Base-by-base conservation (phyloP, 441 rosid species). In the Arabidopsis lyrata region DNA sequence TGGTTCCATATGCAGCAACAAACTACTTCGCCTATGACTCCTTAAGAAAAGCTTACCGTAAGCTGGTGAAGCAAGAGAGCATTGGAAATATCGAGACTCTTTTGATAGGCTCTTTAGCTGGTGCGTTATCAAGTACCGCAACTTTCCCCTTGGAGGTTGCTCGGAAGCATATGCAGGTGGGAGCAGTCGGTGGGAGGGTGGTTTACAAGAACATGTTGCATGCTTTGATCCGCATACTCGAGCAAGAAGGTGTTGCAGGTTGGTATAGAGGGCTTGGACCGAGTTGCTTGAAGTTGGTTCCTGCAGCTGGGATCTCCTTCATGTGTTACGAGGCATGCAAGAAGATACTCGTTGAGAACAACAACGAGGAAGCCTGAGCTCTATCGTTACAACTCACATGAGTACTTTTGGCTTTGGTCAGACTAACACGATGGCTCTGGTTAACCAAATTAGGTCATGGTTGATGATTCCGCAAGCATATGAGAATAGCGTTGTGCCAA, bases 141-240 rank as follows among this genome's bases (percentile, higher is more conserved):
- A 95, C 97, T 31, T 95, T 92, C 84, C 97, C 99, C 0, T 90
- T 95, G 10, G 99, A 95, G 77, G 99, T 92, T n/a, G 97, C 97
- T 18, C 88, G 99, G 22, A 95, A 95, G 83, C 99, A 90, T 57
- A 95, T 95, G 97, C 99, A 95, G 79, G 99, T 92, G 0, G 97
- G 98, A 57, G 96, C 97, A n/a, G 80, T 95, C 48, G 83, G 89
- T 11, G 97, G 97, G 36, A 85, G 97, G 66, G 88, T 82, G 75
- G 93, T 93, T 18, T 92, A 95, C 88, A 88, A 75, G 80, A 84
- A 90, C 73, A 88, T 92, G 81, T 45, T 92, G 62, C 92, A 95
- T 38, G 97, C 99, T 31, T 91, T 95, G 6, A 83, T 88, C 2
- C 80, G 88, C 79, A 94, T 94, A 68, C 88, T 94, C 1, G 97